Evolutionary conservation across 2,329 filamentous ascomycete species (phyloP).

Genomic region (Metarhizium sp.): DNA sequence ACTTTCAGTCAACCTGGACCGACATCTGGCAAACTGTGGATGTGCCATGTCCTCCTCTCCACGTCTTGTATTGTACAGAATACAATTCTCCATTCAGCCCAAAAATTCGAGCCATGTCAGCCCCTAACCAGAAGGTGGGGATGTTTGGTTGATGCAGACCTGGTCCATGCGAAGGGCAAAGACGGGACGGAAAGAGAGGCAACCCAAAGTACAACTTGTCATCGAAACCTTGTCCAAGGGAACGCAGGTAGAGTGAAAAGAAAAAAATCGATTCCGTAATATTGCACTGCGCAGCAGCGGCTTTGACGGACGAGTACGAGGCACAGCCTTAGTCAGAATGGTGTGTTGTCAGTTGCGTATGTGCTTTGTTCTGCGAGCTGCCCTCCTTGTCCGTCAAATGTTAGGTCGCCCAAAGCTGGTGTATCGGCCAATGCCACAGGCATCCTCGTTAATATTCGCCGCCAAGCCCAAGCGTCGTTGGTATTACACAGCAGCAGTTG

Average conservation of each 20-base stretch:
- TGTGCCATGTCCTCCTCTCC: not conserved
- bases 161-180: not conserved
- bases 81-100: no score
- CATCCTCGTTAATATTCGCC: no score
- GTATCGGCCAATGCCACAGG: no score
- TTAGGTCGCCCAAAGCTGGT: no score
- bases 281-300: not conserved
- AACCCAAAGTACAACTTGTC: not conserved
- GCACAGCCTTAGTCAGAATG: not conserved
- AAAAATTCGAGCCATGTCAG: not conserved
- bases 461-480: not conserved
- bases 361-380: no score
- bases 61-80: not conserved
- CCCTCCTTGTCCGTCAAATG: no score
- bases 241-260: not conserved
- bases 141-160: not conserved
- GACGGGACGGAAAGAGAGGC: not conserved
- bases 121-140: not conserved
- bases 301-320: not conserved
- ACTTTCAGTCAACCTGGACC: not conserved
- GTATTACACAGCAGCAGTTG: not conserved
- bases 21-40: not conserved
- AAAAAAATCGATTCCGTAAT: not conserved
- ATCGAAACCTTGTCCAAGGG: not conserved
- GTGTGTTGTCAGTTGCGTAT: not conserved